Base-by-base conservation (phyloP, 1,284 basidiomycete genomes). In the Golubevia pallescens region DNA sequence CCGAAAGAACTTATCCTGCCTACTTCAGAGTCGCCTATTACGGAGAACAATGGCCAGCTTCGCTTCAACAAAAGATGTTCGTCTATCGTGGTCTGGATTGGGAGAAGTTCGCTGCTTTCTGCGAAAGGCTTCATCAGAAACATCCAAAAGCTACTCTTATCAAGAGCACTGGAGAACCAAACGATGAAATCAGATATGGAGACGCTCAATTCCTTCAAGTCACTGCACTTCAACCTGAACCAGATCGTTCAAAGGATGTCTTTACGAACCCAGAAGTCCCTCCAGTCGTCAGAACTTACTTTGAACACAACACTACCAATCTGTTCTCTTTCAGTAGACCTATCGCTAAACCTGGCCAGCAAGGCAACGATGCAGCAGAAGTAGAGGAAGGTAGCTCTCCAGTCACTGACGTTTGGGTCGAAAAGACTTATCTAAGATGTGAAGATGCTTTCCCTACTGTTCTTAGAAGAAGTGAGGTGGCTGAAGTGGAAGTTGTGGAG, bases 21-120 rank as follows among this genome's bases (percentile, higher is more conserved):
- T 97, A 96, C 86, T 99, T 96, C 88, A 89, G 93, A 59, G 93
- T 98, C 13, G 92, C 93, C 2, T 96, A 95, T 87, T 94, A 92
- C 85, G 94, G 94, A n/a, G 91, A 65, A 32, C 75, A 90, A 73
- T 96, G 95, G 88, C 94, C 94, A 0, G 89, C 88, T 14, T 92
- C 92, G 3, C 90, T 95, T 60, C 90, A 92, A 66, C 90, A 92
- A 77, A 94, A 94, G 85, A 92, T 93, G 73, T 95, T 94, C 86
- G 77, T 88, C 32, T 95, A 94, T 86, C 94, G 95, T 59, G 94
- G 93, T 1, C 92, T 91, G 77, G 93, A 94, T 78, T 93, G 92
- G 92, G 94, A 95, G 86, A 94, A 93, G 79, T 92, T 92, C 58
- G 70, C 66, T 8, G 77, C 21, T 93, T 97, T 84, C 87, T 95